Base-by-base conservation (phyloP, 768 basidiomycete species). In the Psilocybe tampanensis region DNA sequence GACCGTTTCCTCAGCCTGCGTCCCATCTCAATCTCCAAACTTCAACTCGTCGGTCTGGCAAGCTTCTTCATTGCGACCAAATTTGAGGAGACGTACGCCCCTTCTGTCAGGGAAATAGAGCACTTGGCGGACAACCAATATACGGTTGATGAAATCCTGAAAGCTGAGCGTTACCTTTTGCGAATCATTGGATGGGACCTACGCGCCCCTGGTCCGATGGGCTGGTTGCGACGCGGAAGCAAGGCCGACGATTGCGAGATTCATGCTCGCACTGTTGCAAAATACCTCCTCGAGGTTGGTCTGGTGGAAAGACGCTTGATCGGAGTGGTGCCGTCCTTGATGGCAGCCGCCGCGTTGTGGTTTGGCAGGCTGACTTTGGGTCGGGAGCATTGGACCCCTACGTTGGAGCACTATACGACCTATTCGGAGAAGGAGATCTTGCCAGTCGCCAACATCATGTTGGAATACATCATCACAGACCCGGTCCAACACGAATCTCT, bases 181-280 rank as follows among this genome's bases (percentile, higher is more conserved):
- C 92, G 94, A 75, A 94, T 94, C 13, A 78, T 98, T 44, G 90
- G 94, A 56, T 99, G 92, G 86, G 92, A 97, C 70, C 66, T 98
- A 63, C 88, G 88, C 64, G 96, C 90, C 68, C 94, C 96, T 22
- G 96, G 94, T 69, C 95, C 96, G 1, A 91, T 98, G 65, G 91
- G 95, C 69, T 98, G 91, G 76, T 80, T 98, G 48, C 79, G 96
- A 36, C 82, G 96, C 12, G 85, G 94, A 45, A 95, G 93, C 77
- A 98, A 98, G 75, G 97, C 97, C 1, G 97, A 99, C 64, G 90
- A 92, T 55, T 98, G 96, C 71, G 93, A 98, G 65, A 86, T 95
- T 56, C 88, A 94, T 67, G 90, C 90, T 23, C 77, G 96, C 60
- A 97, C 96, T 0, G 80, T 98, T 15, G 95, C 86, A 41, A 98